Evolutionary conservation across 768 basidiomycete genomes (phyloP).

Genomic region (Naganishia vaughanmartiniae): DNA sequence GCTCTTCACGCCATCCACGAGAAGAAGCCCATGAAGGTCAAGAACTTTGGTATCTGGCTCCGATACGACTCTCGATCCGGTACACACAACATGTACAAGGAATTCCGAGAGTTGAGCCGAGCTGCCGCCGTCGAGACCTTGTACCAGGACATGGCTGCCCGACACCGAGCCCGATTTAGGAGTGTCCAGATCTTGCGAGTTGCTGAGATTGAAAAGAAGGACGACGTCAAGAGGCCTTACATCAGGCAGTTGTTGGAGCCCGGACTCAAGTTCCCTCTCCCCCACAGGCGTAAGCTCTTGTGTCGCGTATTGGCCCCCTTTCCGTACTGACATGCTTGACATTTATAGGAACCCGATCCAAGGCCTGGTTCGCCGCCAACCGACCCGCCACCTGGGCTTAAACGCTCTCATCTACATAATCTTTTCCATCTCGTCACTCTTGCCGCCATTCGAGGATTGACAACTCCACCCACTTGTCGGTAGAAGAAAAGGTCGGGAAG

Average conservation of each 20-base stretch:
- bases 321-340: not conserved
- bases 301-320: not conserved
- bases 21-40: slow-evolving; percentile 95
- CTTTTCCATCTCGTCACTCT: not conserved
- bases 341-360: slow-evolving; percentile 43
- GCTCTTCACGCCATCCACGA: slow-evolving; percentile 96
- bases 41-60: slow-evolving; percentile 99
- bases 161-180: slow-evolving; percentile 98
- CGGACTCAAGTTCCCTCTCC: slow-evolving; percentile 93
- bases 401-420: slow-evolving; percentile 26
- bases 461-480: slow-evolving; percentile 18
- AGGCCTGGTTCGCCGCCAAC: slow-evolving; percentile 53
- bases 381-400: slow-evolving; percentile 50
- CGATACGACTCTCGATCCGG: slow-evolving; percentile 99
- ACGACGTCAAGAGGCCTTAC: slow-evolving; percentile 91
- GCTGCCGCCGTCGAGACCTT: slow-evolving; percentile 92
- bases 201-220: slow-evolving; percentile 87
- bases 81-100: slow-evolving; percentile 77
- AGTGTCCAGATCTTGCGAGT: slow-evolving; percentile 99
- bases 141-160: slow-evolving; percentile 99
- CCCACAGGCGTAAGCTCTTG: slow-evolving; percentile 58
- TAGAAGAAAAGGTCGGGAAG: not conserved
- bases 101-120: slow-evolving; percentile 88
- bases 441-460: slow-evolving; percentile 1
- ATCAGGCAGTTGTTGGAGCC: slow-evolving; percentile 93